Percentiles rank a stretch among this genome's conserved stretches.
Conservation (phyloP, 106 monocot genomes). For the Alisma plantagoaquatica region DNA sequence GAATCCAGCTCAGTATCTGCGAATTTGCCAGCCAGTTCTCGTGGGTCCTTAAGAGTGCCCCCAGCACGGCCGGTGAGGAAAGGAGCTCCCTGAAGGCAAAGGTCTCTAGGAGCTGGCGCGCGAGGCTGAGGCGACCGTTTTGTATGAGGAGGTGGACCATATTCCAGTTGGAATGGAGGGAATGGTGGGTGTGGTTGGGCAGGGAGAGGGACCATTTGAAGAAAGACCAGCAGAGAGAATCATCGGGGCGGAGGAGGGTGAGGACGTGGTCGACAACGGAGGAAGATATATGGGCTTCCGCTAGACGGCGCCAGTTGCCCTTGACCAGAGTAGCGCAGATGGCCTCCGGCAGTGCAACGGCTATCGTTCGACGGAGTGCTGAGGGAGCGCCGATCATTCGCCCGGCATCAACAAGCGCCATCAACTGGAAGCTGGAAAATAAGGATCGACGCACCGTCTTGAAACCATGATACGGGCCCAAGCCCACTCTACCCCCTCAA, state of each 20-base stretch:
- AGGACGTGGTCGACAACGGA: constrained; percentile 37
- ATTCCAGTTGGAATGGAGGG: constrained; percentile 57
- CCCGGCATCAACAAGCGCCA: too few species aligned
- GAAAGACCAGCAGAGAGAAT: constrained; percentile 45
- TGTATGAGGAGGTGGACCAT: constrained; percentile 62
- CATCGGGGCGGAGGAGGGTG: constrained; percentile 27
- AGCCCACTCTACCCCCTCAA: too few species aligned
- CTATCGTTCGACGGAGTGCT: not conserved
- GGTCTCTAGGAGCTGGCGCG: constrained; percentile 37
- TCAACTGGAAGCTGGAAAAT: too few species aligned
- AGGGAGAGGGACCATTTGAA: constrained; percentile 59
- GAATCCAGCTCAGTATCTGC: constrained; percentile 67
- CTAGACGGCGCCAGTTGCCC: constrained; percentile 34
- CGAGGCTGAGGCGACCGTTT: constrained; percentile 27
- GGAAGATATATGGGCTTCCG: constrained; percentile 21
- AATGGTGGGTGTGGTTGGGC: constrained; percentile 58
- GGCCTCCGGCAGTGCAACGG: constrained; percentile 21
- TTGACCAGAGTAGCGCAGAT: constrained; percentile 55
- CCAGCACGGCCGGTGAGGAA: constrained; percentile 51
- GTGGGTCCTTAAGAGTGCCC: constrained; percentile 16
- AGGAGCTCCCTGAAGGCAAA: constrained; percentile 39
- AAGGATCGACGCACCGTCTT: too few species aligned
- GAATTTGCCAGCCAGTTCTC: constrained; percentile 17
- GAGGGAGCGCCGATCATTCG: not conserved
- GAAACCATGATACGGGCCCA: too few species aligned